These are phyloP conservation scores for Paraleonurus japonicus DNA, from an alignment of 257 asterid species.

Conservation along the genomic window DNA sequence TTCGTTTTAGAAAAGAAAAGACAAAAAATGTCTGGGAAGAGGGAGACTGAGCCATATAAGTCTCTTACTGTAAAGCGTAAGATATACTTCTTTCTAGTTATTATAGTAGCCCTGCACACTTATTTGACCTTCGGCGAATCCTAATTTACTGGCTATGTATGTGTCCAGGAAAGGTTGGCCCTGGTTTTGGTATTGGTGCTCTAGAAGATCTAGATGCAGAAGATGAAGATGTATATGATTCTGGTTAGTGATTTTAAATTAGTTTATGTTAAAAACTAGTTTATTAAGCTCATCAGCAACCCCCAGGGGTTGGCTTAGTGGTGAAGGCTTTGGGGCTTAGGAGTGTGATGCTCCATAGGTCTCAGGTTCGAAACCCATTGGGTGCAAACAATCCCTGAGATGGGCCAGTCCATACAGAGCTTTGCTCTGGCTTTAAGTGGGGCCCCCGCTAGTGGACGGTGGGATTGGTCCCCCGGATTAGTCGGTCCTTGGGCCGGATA, in stretches of 20 bases:
- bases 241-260: slow-evolving; percentile 47
- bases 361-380: too few species aligned
- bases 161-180: slow-evolving; percentile 71
- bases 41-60: slow-evolving; percentile 38
- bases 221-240: slow-evolving; percentile 88
- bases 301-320: too few species aligned
- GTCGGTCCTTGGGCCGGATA: too few species aligned
- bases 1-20: slow-evolving; percentile 69
- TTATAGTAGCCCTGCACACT: neutral
- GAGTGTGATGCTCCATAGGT: too few species aligned
- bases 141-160: slow-evolving; percentile 29
- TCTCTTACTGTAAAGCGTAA: slow-evolving; percentile 60
- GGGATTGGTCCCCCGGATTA: too few species aligned
- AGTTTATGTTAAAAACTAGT: slow-evolving; percentile 16
- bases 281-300: slow-evolving; percentile 9
- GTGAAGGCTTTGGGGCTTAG: too few species aligned
- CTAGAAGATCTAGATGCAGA: slow-evolving; percentile 94
- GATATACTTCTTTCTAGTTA: slow-evolving; percentile 12
- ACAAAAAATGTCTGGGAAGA: slow-evolving; percentile 52
- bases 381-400: too few species aligned
- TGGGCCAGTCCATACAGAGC: too few species aligned
- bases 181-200: slow-evolving; percentile 98
- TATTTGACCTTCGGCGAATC: neutral
- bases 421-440: too few species aligned
- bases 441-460: too few species aligned